These are phyloP conservation scores for Rhizophagus prolifer DNA, from an alignment of 192 early-diverging fungal species.

Conservation along the genomic window DNA sequence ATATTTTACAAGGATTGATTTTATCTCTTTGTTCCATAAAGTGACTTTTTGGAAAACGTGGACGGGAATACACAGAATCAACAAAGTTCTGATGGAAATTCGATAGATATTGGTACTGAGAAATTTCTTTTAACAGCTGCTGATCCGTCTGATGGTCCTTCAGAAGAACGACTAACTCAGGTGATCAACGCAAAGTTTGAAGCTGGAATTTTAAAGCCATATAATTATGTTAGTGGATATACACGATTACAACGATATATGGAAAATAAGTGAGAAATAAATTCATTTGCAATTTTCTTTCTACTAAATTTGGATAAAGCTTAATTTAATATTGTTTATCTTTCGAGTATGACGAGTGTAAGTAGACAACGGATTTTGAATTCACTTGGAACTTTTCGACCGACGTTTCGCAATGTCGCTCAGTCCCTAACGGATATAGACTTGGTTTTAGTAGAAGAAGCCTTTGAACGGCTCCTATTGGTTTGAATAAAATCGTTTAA, in stretches of 20 bases:
- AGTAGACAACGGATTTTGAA: slow-evolving; percentile 78
- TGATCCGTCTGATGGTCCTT: slow-evolving; percentile 82
- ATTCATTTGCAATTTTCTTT: slow-evolving; percentile 1
- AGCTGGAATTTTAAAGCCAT: slow-evolving; percentile 93
- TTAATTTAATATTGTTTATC: slow-evolving; percentile 3
- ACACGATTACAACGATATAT: slow-evolving; percentile 86
- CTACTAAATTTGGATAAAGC: slow-evolving; percentile 10
- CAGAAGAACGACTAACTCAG: slow-evolving; percentile 85
- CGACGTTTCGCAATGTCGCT: slow-evolving; percentile 83
- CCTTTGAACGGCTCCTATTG: slow-evolving; percentile 89
- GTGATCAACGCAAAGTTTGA: slow-evolving; percentile 96
- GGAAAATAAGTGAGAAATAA: slow-evolving; percentile 67
- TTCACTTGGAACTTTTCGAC: slow-evolving; percentile 87
- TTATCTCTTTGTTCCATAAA: slow-evolving; percentile 25
- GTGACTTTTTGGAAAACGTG: slow-evolving; percentile 59
- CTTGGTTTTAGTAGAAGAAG: slow-evolving; percentile 91
- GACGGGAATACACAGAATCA: slow-evolving; percentile 39
- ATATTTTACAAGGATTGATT: neutral
- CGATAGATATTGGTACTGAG: slow-evolving; percentile 63
- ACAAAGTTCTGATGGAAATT: slow-evolving; percentile 34
- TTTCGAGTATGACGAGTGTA: slow-evolving; percentile 61
- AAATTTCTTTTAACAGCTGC: slow-evolving; percentile 91
- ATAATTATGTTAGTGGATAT: slow-evolving; percentile 94
- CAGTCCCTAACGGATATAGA: slow-evolving; percentile 92
- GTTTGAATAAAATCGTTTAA: slow-evolving; percentile 33